These are phyloP conservation scores for Hericium alpestre DNA, from an alignment of 768 basidiomycete species.

Conservation along the genomic window DNA sequence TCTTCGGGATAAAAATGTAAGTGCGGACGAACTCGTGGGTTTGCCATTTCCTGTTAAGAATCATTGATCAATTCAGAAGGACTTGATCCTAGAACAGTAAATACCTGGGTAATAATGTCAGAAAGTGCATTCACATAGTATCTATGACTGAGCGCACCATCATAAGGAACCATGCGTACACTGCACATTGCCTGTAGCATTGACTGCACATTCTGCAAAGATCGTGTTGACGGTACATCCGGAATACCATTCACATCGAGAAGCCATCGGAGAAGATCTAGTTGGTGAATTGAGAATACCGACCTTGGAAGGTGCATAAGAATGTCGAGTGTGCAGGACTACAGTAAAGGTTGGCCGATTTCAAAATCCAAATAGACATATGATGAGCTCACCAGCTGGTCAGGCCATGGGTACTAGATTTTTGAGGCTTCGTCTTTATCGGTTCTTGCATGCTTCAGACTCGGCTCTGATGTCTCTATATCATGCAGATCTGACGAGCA, in stretches of 20 bases:
- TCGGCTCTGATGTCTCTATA: too few species aligned
- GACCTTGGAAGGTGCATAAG: conserved; percentile 9
- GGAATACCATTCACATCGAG: neutral
- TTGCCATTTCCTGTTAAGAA: conserved; percentile 3
- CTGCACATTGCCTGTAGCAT: neutral
- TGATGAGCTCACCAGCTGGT: too few species aligned
- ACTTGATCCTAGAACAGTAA: too few species aligned
- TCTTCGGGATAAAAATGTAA: conserved; percentile 3
- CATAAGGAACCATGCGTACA: neutral
- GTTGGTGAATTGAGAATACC: conserved; percentile 8
- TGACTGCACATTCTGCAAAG: neutral
- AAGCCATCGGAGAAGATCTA: conserved; percentile 6
- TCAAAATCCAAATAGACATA: too few species aligned
- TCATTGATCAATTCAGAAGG: too few species aligned
- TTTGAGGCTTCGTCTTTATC: too few species aligned
- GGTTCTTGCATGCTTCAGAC: too few species aligned
- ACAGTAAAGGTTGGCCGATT: too few species aligned
- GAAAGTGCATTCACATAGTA: neutral
- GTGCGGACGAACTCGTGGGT: conserved; percentile 4
- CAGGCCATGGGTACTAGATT: too few species aligned
- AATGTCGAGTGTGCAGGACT: conserved; percentile 6
- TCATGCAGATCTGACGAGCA: too few species aligned
- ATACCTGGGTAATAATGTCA: neutral
- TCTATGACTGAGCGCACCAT: neutral
- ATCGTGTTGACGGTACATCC: neutral